These are phyloP conservation scores for Datisca glomerata DNA, from an alignment of 306 rosid genomes.

Conservation along the genomic window DNA sequence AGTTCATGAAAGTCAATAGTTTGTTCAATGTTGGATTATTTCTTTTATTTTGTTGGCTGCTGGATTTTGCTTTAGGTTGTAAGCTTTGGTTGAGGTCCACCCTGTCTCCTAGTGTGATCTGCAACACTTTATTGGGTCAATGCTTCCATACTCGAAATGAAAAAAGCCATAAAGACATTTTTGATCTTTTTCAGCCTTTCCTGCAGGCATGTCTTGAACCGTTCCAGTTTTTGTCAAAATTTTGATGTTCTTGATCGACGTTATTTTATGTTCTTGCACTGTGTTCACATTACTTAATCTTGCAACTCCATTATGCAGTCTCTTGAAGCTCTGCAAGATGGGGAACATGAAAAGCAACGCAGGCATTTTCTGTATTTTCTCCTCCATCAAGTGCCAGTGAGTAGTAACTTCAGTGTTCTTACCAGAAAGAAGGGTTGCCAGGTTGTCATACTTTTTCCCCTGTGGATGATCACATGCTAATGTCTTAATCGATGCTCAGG, in stretches of 20 bases:
- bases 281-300: conserved; percentile 14
- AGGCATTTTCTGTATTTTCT: conserved; percentile 91
- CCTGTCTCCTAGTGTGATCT: conserved; percentile 83
- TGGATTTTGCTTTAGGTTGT: conserved; percentile 48
- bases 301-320: conserved; percentile 43
- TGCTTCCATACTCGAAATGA: conserved; percentile 89
- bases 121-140: conserved; percentile 91
- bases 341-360: conserved; percentile 94
- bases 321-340: conserved; percentile 96
- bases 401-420: conserved; percentile 83
- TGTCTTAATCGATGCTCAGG: too few relatives aligned
- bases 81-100: conserved; percentile 97
- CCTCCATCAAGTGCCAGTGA: conserved; percentile 91
- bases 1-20: conserved; percentile 4
- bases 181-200: conserved; percentile 88
- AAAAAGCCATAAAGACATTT: conserved; percentile 93
- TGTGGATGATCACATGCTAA: conserved; percentile 21
- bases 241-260: conserved; percentile 3
- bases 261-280: neutral
- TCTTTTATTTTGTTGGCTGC: neutral
- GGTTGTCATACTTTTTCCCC: conserved; percentile 33
- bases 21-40: conserved; percentile 15
- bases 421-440: conserved; percentile 78
- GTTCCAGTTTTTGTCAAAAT: conserved; percentile 14
- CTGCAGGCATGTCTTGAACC: conserved; percentile 60